phyloP scores from a whole-genome alignment of 306 rosid genomes.

The Mucuna pruriens region DNA sequence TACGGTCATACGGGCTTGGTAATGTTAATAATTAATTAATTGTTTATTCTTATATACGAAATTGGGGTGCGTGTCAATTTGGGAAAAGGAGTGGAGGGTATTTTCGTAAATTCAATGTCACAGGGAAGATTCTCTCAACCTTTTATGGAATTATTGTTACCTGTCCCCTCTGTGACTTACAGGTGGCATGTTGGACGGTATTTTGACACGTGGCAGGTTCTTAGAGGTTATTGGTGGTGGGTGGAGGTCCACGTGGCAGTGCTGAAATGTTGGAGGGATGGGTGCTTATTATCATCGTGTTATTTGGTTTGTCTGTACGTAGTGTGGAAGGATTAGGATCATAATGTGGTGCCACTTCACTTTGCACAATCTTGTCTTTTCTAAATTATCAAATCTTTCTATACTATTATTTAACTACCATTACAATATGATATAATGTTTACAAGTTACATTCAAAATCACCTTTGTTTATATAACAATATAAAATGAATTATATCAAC shows the following conservation, averaged over 20 bases:
- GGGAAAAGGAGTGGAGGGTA: neutral
- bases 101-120: neutral
- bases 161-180: constrained; percentile 23
- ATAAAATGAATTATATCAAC: too few relatives aligned
- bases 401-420: too few relatives aligned
- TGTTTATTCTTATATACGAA: neutral
- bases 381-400: too few relatives aligned
- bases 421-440: too few relatives aligned
- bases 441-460: too few relatives aligned
- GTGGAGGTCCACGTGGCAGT: constrained; percentile 30
- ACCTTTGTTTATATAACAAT: too few relatives aligned
- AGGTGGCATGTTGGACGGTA: constrained; percentile 26
- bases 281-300: neutral
- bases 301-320: constrained; percentile 19
- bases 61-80: constrained; percentile 28
- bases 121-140: constrained; percentile 14
- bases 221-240: neutral
- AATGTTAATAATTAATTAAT: too few relatives aligned
- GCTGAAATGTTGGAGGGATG: constrained; percentile 12
- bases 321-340: neutral
- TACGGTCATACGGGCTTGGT: constrained; percentile 17
- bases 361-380: neutral
- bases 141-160: constrained; percentile 23
- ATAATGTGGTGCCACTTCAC: constrained; percentile 6
- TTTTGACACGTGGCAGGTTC: neutral